Evolutionary conservation across 2,329 filamentous ascomycete genomes (phyloP).

Genomic region (Cercospora citrullina): DNA sequence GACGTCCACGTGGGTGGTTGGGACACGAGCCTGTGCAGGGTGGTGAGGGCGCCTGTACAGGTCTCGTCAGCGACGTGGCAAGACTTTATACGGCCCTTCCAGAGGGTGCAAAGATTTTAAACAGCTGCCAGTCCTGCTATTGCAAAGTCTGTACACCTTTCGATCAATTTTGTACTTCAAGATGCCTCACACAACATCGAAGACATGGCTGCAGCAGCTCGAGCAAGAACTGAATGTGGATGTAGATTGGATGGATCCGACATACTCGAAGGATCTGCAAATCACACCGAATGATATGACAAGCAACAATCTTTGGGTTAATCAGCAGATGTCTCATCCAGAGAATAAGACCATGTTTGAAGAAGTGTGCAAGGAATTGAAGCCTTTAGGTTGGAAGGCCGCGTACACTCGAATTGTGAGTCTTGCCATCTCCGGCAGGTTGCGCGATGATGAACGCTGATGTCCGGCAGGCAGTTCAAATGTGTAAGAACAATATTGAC

Average conservation of each 20-base stretch:
- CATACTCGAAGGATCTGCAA: constrained; percentile 24
- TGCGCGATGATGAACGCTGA: not conserved
- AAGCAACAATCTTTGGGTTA: constrained; percentile 27
- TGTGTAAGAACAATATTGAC: constrained; percentile 28
- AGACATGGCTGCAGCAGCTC: constrained; percentile 28
- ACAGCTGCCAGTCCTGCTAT: not conserved
- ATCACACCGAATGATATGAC: constrained; percentile 29
- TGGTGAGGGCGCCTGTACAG: not conserved
- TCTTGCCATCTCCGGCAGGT: not conserved
- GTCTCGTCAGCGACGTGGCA: not conserved
- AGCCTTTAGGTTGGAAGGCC: constrained; percentile 26
- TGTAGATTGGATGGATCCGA: constrained; percentile 28
- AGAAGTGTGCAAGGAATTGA: constrained; percentile 28
- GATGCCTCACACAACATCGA: constrained; percentile 19
- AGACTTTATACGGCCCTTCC: not conserved
- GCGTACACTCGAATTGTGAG: constrained; percentile 27
- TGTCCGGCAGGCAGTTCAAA: constrained; percentile 17
- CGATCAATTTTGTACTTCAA: not conserved
- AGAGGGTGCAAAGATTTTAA: not conserved
- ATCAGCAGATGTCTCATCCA: constrained; percentile 27
- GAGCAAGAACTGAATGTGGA: constrained; percentile 27
- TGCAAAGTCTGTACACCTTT: too few species aligned
- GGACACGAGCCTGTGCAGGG: not conserved
- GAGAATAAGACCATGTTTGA: constrained; percentile 26
- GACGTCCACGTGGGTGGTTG: not conserved